A percentile compares a stretch with the other conserved stretches of the same genome.
These are phyloP conservation scores for Prunus mume DNA, from an alignment of 306 rosid species.

Conservation along the genomic window DNA sequence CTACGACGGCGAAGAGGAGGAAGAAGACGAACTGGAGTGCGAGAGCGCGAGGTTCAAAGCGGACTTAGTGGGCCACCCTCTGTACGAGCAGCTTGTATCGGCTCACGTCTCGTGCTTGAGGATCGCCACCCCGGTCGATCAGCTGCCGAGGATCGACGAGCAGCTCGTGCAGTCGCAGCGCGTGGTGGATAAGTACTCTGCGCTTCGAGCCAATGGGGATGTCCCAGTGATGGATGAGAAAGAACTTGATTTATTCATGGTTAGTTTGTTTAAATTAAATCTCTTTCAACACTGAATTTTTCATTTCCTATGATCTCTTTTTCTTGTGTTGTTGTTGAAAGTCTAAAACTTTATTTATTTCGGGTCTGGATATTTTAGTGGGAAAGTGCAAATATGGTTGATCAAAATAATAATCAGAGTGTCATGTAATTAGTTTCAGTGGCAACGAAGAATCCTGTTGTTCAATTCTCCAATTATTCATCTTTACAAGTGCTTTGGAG, in stretches of 20 bases:
- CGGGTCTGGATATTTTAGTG: background rate
- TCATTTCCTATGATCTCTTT: background rate
- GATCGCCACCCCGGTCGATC: constrained; percentile 93
- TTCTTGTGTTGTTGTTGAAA: too few species aligned
- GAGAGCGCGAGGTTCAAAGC: constrained; percentile 53
- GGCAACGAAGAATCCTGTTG: constrained; percentile 31
- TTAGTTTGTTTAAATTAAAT: constrained; percentile 3
- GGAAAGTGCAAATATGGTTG: background rate
- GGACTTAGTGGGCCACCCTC: constrained; percentile 73
- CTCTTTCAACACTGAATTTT: background rate
- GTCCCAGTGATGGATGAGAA: constrained; percentile 42
- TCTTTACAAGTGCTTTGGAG: constrained; percentile 45
- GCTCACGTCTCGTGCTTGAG: constrained; percentile 88
- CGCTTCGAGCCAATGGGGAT: constrained; percentile 21
- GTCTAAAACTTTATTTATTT: background rate
- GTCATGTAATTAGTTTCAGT: constrained; percentile 18
- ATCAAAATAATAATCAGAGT: constrained; percentile 18
- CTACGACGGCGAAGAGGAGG: constrained; percentile 17
- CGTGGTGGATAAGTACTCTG: constrained; percentile 63
- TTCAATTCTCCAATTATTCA: constrained; percentile 21
- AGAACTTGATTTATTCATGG: constrained; percentile 86
- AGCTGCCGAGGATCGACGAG: constrained; percentile 78
- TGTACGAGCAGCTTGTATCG: constrained; percentile 79
- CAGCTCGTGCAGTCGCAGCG: constrained; percentile 75
- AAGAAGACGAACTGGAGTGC: constrained; percentile 18